Percentiles rank a stretch among this genome's conserved stretches.
phyloP scores from a whole-genome alignment of 805 yeast species.

The Candida orba region DNA sequence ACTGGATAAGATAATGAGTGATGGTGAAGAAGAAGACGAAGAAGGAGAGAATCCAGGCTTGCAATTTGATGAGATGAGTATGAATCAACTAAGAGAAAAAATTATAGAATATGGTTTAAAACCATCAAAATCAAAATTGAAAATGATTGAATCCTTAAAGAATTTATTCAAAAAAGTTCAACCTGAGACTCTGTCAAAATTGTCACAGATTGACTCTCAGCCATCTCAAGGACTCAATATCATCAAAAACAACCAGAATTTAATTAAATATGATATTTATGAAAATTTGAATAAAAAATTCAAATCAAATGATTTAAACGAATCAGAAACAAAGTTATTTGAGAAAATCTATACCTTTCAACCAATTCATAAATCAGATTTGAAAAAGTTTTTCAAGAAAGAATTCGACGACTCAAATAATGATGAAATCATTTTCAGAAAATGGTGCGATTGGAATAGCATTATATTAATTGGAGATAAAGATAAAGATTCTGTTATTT shows the following conservation, averaged over 20 bases:
- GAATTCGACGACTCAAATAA: constrained; percentile 5
- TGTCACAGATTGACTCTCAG: constrained; percentile 14
- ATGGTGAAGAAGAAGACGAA: constrained; percentile 10
- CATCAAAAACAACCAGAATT: constrained; percentile 15
- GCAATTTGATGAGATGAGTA: constrained; percentile 13
- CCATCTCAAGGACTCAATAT: constrained; percentile 2
- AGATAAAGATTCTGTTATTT: constrained; percentile 1
- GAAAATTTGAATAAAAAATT: constrained; percentile 11
- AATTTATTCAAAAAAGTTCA: constrained; percentile 9
- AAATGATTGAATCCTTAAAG: constrained; percentile 18
- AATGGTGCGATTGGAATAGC: constrained; percentile 23
- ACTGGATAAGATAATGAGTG: not conserved
- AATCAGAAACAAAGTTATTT: constrained; percentile 4
- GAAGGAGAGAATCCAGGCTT: not conserved
- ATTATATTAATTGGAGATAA: constrained; percentile 16
- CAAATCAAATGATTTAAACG: not conserved
- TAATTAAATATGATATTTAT: constrained; percentile 19
- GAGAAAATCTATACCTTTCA: constrained; percentile 21
- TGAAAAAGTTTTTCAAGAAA: constrained; percentile 4
- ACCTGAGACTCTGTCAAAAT: constrained; percentile 12
- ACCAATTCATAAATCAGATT: constrained; percentile 11
- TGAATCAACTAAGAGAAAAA: constrained; percentile 17
- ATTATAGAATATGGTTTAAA: constrained; percentile 21
- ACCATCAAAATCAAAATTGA: constrained; percentile 15
- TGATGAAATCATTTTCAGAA: constrained; percentile 7